Percentiles rank a stretch among this genome's conserved stretches.
Conservation (phyloP, 2,329 filamentous ascomycete species). For the Epichloe baconii region DNA sequence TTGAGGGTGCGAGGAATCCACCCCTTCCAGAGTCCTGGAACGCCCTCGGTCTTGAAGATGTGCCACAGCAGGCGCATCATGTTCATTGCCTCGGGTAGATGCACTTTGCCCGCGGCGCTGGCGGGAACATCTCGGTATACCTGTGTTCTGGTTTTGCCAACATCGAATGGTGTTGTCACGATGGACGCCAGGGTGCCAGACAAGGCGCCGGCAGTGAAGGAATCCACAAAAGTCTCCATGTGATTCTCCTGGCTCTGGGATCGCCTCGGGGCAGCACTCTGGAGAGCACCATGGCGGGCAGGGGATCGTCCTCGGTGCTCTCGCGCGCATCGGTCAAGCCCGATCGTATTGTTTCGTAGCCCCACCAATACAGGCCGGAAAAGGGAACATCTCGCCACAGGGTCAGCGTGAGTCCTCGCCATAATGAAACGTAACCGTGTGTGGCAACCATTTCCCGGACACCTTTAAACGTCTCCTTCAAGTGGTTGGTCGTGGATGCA, state of each 20-base stretch:
- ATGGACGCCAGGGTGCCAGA: conserved; percentile 80
- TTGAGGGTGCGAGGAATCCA: conserved; percentile 89
- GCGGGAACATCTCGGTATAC: conserved; percentile 49
- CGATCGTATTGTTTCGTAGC: conserved; percentile 75
- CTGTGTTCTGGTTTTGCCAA: conserved; percentile 91
- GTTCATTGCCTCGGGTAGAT: conserved; percentile 56
- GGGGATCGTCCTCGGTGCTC: conserved; percentile 29
- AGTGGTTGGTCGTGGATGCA: conserved; percentile 49
- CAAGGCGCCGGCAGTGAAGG: conserved; percentile 71
- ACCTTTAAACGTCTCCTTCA: conserved; percentile 65
- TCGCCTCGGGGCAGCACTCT: conserved; percentile 30
- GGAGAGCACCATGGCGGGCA: conserved; percentile 22
- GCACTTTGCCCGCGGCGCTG: conserved; percentile 20
- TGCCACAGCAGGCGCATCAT: conserved; percentile 81
- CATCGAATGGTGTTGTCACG: conserved; percentile 89
- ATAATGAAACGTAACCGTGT: conserved; percentile 70
- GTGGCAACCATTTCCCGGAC: conserved; percentile 65
- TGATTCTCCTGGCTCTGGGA: conserved; percentile 58
- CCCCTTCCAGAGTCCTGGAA: conserved; percentile 71
- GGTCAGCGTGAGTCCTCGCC: conserved; percentile 81
- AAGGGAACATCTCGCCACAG: conserved; percentile 97
- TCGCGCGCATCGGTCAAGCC: conserved; percentile 56
- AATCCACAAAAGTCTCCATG: conserved; percentile 69
- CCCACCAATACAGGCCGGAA: conserved; percentile 95
- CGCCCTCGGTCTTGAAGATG: conserved; percentile 78